Evolutionary conservation across 108 stramenopile species (phyloP).

Genomic region (Nitzschia sp.): DNA sequence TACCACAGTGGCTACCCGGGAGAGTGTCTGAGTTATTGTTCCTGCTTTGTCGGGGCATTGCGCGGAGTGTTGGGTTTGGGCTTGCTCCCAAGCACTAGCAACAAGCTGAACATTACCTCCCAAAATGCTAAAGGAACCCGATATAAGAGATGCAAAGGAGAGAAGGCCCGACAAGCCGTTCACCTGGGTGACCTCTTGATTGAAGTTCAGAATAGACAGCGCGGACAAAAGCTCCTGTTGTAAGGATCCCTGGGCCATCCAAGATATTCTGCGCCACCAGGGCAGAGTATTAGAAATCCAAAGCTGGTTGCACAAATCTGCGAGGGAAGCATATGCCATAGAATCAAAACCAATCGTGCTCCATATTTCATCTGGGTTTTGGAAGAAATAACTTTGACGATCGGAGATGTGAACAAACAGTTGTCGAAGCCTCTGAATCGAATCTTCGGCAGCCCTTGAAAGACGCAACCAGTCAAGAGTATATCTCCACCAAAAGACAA

Average conservation of each 20-base stretch:
- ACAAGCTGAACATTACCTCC: slow-evolving; percentile 76
- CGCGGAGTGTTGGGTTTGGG: slow-evolving; percentile 25
- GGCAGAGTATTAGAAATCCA: slow-evolving; percentile 31
- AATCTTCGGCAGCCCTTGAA: slow-evolving; percentile 31
- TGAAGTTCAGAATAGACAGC: slow-evolving; percentile 68
- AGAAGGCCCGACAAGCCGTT: slow-evolving; percentile 70
- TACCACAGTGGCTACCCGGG: slow-evolving; percentile 40
- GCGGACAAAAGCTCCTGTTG: slow-evolving; percentile 59
- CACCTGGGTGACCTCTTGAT: slow-evolving; percentile 63
- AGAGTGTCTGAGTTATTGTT: neutral
- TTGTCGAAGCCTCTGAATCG: slow-evolving; percentile 31
- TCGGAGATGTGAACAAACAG: slow-evolving; percentile 47
- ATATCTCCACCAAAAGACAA: slow-evolving; percentile 35
- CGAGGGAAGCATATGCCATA: slow-evolving; percentile 41
- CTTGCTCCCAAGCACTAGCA: slow-evolving; percentile 63
- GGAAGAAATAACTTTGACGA: slow-evolving; percentile 50
- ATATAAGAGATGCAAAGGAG: slow-evolving; percentile 43
- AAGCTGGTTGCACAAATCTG: slow-evolving; percentile 55
- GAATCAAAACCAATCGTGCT: slow-evolving; percentile 43
- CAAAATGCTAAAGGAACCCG: slow-evolving; percentile 29
- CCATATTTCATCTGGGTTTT: slow-evolving; percentile 71
- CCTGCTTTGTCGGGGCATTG: slow-evolving; percentile 14
- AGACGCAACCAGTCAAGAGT: slow-evolving; percentile 37
- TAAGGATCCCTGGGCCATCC: slow-evolving; percentile 44
- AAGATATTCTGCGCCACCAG: slow-evolving; percentile 4